Base-by-base conservation (phyloP, 1,284 basidiomycete genomes). In the Cutaneotrichosporon cyanovorans region DNA sequence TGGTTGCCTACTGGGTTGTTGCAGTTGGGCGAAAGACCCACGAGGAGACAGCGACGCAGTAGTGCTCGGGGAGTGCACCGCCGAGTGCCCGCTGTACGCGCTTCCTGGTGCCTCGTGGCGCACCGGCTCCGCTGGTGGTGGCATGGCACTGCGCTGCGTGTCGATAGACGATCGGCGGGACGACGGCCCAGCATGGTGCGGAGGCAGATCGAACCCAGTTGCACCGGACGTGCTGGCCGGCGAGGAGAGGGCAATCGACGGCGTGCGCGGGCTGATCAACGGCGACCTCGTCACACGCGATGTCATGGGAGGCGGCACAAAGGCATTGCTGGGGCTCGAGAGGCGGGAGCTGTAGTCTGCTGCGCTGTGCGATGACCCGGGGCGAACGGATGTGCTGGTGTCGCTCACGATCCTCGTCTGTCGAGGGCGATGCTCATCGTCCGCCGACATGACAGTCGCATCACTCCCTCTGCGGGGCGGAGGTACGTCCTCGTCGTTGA, bases 21-120 rank as follows among this genome's bases (percentile, higher is more conserved):
- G 25, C 8, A 28, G 25, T 7, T 28, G 25, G 25, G 25, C 25
- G 12, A 12, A 7, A 7, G 7, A 12, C 25, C 25, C 25, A 7
- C 25, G 7, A 7, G 25, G 25, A 28, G 25, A 28, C 25, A 28
- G 8, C 8, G 68, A 69, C 12, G 66, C 54, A 3, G 65, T 66
- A 7, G 63, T 53, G 9, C 61, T 64, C 5, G 64, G 65, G 2
- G 66, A 69, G 15, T 62, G 54, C 5, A 61, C 42, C 2, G 57
- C 58, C 15, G 62, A 33, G 18, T 40, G 28, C 28, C 16, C 4
- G 15, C n/a, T 21, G 25, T 35, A 28, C 19, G 12, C 16, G 23
- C 28, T 19, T 44, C 34, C 25, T 19, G 12, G 15, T 25, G n/a
- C n/a, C 20, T 20, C 20, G 36, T 38, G 42, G 37, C 25, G 16